A percentile compares a stretch with the other conserved stretches of the same genome.
Conservation (phyloP, 208 protist genomes). For the Balamuthia mandrillaris region DNA sequence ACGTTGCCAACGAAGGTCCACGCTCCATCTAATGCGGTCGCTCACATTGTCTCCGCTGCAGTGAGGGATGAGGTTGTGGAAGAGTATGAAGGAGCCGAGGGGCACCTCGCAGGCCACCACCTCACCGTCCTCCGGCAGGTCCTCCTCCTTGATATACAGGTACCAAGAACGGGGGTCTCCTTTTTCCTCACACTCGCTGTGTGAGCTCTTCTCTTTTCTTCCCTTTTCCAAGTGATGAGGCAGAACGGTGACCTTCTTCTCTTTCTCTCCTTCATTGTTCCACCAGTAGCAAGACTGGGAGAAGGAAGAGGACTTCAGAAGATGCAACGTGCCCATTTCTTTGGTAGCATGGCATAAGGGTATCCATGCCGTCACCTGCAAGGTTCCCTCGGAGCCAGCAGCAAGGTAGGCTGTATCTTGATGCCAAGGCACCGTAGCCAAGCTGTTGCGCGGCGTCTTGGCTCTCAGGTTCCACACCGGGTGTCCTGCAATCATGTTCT, state of each 20-base stretch:
- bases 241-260: not conserved
- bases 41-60: not conserved
- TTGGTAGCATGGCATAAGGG: not conserved
- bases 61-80: constrained; percentile 2
- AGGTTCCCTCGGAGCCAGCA: not conserved
- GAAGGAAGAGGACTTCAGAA: not conserved
- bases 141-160: not conserved
- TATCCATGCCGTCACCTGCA: not conserved
- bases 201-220: not conserved
- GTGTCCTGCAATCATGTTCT: not conserved
- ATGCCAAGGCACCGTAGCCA: not conserved
- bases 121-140: not conserved
- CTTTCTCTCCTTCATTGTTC: not conserved
- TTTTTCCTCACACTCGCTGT: not conserved
- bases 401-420: not conserved
- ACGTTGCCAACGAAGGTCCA: not conserved
- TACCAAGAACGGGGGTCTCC: not conserved
- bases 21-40: not conserved
- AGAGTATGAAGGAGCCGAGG: not conserved
- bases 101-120: not conserved
- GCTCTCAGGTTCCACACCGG: not conserved
- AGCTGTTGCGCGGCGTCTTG: not conserved
- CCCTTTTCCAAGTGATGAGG: not conserved
- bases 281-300: no score
- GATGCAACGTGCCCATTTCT: not conserved